Percentiles rank a stretch among this genome's conserved stretches.
Conservation (phyloP, 257 asterid species). For the Primulina tabacum region DNA sequence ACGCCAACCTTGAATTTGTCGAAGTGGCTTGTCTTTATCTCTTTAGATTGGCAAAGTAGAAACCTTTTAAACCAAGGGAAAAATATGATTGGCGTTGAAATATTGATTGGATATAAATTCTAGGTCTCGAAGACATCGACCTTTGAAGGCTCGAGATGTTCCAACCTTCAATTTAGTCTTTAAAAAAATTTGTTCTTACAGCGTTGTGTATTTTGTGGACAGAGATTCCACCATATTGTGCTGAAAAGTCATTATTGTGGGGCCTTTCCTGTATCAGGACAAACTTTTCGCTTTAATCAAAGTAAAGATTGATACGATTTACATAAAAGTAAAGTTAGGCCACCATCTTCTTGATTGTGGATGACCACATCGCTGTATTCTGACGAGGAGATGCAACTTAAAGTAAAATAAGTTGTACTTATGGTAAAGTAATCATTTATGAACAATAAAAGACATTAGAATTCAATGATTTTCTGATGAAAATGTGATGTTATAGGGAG, state of each 20-base stretch:
- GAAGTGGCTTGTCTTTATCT: slow-evolving; percentile 24
- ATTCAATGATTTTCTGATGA: slow-evolving; percentile 26
- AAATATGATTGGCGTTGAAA: background rate
- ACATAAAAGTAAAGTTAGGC: slow-evolving; percentile 51
- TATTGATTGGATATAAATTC: background rate
- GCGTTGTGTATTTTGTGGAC: slow-evolving; percentile 35
- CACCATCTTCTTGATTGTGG: slow-evolving; percentile 46
- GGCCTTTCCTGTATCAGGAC: slow-evolving; percentile 35
- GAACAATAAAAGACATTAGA: slow-evolving; percentile 19
- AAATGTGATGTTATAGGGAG: background rate
- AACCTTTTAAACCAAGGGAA: background rate
- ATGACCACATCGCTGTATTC: slow-evolving; percentile 40
- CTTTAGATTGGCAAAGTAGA: slow-evolving; percentile 13
- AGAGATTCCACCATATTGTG: slow-evolving; percentile 39
- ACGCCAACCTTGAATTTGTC: slow-evolving; percentile 20
- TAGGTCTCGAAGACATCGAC: background rate
- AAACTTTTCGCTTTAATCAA: slow-evolving; percentile 41
- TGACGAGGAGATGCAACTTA: slow-evolving; percentile 40
- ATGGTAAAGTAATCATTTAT: slow-evolving; percentile 17
- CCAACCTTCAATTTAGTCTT: slow-evolving; percentile 24
- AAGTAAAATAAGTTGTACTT: slow-evolving; percentile 20
- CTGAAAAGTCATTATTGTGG: slow-evolving; percentile 44
- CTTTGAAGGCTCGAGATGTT: slow-evolving; percentile 19
- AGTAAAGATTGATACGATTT: slow-evolving; percentile 40
- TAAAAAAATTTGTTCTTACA: background rate